Evolutionary conservation across 768 basidiomycete species (phyloP).

Genomic region (Dioszegia hungarica): DNA sequence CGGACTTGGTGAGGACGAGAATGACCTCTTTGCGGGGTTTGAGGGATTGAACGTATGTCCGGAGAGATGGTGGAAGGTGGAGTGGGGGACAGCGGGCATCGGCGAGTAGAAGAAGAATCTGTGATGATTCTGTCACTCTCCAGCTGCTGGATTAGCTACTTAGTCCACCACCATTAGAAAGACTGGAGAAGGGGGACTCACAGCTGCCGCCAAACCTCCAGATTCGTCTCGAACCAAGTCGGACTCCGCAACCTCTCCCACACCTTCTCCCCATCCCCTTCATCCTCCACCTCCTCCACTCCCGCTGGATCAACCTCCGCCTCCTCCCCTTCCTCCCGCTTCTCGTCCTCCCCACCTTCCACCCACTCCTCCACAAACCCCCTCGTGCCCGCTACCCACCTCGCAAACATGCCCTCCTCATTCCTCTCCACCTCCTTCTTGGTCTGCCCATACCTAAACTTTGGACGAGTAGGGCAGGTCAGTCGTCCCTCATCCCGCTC

Average conservation of each 20-base stretch:
- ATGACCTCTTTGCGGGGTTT: conserved; percentile 76
- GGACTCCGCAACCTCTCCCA: conserved; percentile 54
- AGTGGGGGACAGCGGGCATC: conserved; percentile 90
- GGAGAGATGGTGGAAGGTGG: conserved; percentile 89
- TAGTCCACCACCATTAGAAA: background rate
- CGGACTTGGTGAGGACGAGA: conserved; percentile 81
- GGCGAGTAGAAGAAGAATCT: conserved; percentile 90
- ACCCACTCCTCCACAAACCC: conserved; percentile 55
- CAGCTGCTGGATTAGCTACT: conserved; percentile 52
- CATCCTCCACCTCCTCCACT: conserved; percentile 63
- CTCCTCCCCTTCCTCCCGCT: conserved; percentile 60
- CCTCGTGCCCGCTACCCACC: conserved; percentile 71
- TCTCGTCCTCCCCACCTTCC: conserved; percentile 57
- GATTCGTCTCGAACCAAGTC: conserved; percentile 92
- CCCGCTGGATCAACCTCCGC: background rate
- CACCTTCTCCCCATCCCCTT: conserved; percentile 54
- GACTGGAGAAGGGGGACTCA: conserved; percentile 16
- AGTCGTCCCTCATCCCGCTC: conserved; percentile 38
- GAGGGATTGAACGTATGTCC: conserved; percentile 61
- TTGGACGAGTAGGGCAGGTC: conserved; percentile 66
- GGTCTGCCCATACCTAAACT: conserved; percentile 78
- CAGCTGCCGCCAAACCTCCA: conserved; percentile 97
- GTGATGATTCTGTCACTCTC: conserved; percentile 92
- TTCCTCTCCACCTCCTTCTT: conserved; percentile 86
- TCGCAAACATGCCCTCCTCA: conserved; percentile 75